Evolutionary conservation across 805 yeast genomes (phyloP), one percentile per base, ranked within the genome.

Genomic region (Kodamaea nitidulidarum): DNA sequence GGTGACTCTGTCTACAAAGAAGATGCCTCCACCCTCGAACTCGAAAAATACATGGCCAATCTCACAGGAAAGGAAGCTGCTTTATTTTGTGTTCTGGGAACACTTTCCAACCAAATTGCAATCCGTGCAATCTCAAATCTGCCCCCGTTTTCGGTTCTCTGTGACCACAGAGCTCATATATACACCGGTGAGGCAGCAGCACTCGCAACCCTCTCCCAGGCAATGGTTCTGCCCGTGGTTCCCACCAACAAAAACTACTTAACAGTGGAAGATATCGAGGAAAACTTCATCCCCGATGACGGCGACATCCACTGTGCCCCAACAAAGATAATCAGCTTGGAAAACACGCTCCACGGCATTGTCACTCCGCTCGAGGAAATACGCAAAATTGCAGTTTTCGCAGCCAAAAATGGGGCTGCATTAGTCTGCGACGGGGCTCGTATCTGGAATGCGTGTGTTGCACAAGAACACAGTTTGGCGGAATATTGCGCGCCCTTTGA

Each of bases 401-500:
- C 91, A 46, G 68, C 71, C 38, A 73, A 65, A 20, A 70, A 80
- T 49, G 70, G 68, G 39, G 62, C 86, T 40, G 72, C 67, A 40
- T 60, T 88, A 49, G 97, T 91, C 54, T 77, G 88, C 51, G 98
- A 90, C 58, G 98, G 97, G 46, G 98, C 97, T n/a, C 75, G 98
- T 51, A 64, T 90, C 36, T 88, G 95, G 90, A 86, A 85, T 58
- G 96, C 96, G n/a, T 69, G 80, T 29, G 84, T 75, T 9, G 90
- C 75, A 18, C 77, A 87, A 7, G 88, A 84, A 17, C 69, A 84
- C 26, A 64, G 87, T 12, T 62, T 88, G 44, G 63, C 60, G 14
- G 86, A 86, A 52, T 88, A 81, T 60, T 84, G 95, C 49, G 69
- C 73, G 45, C 66, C 79, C 45, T 88, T 88, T 57, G 97, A 88